Evolutionary conservation across 164 flowering plant genomes (phyloP), one percentile per base, ranked within the genome.

Genomic region (Piper betle): DNA sequence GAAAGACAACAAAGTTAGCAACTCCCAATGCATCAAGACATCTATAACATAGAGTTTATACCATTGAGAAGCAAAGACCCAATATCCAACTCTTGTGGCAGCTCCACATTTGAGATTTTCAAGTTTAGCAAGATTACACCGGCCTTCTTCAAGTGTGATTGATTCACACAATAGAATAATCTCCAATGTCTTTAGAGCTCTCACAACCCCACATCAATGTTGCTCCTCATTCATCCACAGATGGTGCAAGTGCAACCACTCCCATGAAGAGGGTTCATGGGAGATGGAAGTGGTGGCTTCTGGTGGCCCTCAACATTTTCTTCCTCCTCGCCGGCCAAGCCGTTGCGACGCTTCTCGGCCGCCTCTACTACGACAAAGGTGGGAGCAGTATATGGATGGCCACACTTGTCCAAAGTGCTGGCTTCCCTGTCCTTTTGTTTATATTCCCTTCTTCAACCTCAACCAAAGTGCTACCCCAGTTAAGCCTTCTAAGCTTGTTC

Each of bases 341-440:
- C 37, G 59, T 57, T 0, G 69, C 66, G 18, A 67, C 66, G 39
- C 75, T 75, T 16, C 59, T 75, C 15, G 72, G 73, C 19, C 63
- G 73, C n/a, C 58, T 72, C 53, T 75, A 75, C 58, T 75, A 56
- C 43, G 69, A 66, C 57, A 57, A 72, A 43, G 75, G 75, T 6
- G 78, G 75, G 40, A 75, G 65, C 40, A 72, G 75, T 48, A 72
- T 66, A 62, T 72, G 78, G 78, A 66, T 75, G 69, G 75, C 71
- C 1, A 72, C 78, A 1, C 58, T 75, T 15, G 72, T 71, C 41
- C 74, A 74, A 59, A 48, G 72, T 9, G 72, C 62, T 3, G 77
- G 57, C 13, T 74, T 71, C 55, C 74, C 74, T 5, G 16, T 74
- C 19, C 70, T 71, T 8, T 19, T 67, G 55, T 42, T 71, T 46